phyloP scores from a whole-genome alignment of 768 basidiomycete genomes.

The Royoungia palumana region DNA sequence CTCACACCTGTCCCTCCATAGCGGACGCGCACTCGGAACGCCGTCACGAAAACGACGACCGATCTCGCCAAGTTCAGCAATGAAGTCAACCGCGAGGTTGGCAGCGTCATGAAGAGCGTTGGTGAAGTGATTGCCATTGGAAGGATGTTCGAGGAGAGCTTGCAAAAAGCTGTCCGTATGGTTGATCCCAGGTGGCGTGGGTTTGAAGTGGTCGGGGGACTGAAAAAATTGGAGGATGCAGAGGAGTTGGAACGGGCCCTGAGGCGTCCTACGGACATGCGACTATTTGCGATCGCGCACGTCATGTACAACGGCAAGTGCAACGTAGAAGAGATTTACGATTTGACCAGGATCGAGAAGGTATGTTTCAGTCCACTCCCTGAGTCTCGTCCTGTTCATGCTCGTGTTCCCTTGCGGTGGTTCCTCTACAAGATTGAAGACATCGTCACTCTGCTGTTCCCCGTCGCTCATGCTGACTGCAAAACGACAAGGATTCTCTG shows the following conservation, averaged over 20 bases:
- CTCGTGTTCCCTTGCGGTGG: slow-evolving; percentile 58
- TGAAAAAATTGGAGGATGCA: slow-evolving; percentile 74
- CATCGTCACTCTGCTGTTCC: slow-evolving; percentile 81
- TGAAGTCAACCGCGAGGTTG: slow-evolving; percentile 91
- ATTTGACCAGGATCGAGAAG: slow-evolving; percentile 98
- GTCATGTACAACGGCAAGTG: slow-evolving; percentile 95
- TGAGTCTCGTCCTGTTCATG: neutral
- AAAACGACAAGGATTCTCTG: slow-evolving; percentile 95
- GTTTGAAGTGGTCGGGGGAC: slow-evolving; percentile 91
- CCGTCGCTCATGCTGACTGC: slow-evolving; percentile 79
- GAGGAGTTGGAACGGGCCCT: slow-evolving; percentile 71
- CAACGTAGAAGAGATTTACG: slow-evolving; percentile 84
- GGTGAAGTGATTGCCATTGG: slow-evolving; percentile 99
- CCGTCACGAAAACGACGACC: slow-evolving; percentile 98
- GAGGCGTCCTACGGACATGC: slow-evolving; percentile 86
- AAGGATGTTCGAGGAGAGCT: slow-evolving; percentile 97
- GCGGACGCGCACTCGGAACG: too few relatives aligned
- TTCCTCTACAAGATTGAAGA: slow-evolving; percentile 99
- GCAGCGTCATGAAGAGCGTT: slow-evolving; percentile 98
- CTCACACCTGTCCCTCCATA: slow-evolving; percentile 87
- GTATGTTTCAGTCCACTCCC: slow-evolving; percentile 31
- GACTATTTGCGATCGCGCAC: slow-evolving; percentile 95
- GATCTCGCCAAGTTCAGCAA: slow-evolving; percentile 96
- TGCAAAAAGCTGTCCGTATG: slow-evolving; percentile 97
- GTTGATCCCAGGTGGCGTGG: slow-evolving; percentile 96